Evolutionary conservation across 2,329 filamentous ascomycete species (phyloP), one percentile per base, ranked within the genome.

Genomic region (Didymella segeticola): DNA sequence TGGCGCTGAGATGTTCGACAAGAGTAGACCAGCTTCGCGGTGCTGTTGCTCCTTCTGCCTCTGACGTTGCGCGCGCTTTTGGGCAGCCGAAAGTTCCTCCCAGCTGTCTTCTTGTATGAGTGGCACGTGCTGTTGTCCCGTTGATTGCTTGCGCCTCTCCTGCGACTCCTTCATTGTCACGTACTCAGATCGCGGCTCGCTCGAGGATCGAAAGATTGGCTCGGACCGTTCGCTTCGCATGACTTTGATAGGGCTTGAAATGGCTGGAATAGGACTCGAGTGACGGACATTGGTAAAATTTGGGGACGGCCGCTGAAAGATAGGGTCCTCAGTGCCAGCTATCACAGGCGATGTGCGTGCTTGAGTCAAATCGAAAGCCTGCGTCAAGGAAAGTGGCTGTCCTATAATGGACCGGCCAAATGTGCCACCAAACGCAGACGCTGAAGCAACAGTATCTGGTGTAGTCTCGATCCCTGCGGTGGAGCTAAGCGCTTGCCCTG

Each of bases 281-380:
- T 67, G 67, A 53, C 64, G 71, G 43, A 54, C 54, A 41, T 66
- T 57, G 31, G 66, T 58, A 46, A 78, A 70, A 47, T 78, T 77
- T 5, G 79, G 79, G 15, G 78, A 80, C 2, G 78, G 79, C 17
- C 78, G 75, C 29, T 75, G 74, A 47, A 77, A 72, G 15, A 79
- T 63, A 1, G 76, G 71, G 57, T 81, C 78, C 14, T 78, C 79
- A n/a, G 62, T 68, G 2, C 56, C 67, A 49, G 74, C 74, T 15
- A 69, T 61, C 4, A 71, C 58, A 15, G 78, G 78, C 20, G 79
- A 80, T 0, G 79, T 80, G 15, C 69, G 70, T 19, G 74, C 76
- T 56, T 79, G 79, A 1, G 78, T 80, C 22, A 75, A 73, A 43
- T 76, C 70, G 60, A 80, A 81, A 11, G 76, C 67, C 52, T 81